Evolutionary conservation across 495 filamentous ascomycete species (phyloP).

Genomic region (Xylaria acuta): DNA sequence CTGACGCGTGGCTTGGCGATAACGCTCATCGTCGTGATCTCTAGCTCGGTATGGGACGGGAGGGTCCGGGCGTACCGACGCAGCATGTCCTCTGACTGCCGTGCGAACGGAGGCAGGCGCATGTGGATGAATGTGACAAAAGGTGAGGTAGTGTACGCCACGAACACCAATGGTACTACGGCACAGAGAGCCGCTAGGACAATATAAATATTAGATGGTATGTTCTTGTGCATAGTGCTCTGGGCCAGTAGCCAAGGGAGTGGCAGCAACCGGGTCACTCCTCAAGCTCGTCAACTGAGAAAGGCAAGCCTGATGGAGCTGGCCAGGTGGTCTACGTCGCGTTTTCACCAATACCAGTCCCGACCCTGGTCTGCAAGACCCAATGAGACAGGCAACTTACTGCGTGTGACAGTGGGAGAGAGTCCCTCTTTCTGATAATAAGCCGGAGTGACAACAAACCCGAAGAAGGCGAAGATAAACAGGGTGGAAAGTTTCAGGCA

Average conservation of each 20-base stretch:
- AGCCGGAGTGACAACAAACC: slow-evolving; percentile 64
- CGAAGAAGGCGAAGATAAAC: slow-evolving; percentile 69
- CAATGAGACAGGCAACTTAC: slow-evolving; percentile 21
- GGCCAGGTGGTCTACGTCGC: too few relatives aligned
- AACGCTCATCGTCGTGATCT: slow-evolving; percentile 74
- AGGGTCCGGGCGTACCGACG: slow-evolving; percentile 66
- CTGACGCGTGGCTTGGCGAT: slow-evolving; percentile 61
- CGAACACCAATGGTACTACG: slow-evolving; percentile 69
- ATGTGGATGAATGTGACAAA: slow-evolving; percentile 78
- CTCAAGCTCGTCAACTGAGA: too few relatives aligned
- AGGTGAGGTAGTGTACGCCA: slow-evolving; percentile 67
- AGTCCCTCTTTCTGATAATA: slow-evolving; percentile 57
- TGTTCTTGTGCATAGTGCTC: too few relatives aligned
- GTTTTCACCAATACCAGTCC: too few relatives aligned
- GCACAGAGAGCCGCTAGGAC: slow-evolving; percentile 63
- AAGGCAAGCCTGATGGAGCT: too few relatives aligned
- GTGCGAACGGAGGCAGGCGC: slow-evolving; percentile 70
- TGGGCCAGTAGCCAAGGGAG: too few relatives aligned
- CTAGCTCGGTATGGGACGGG: slow-evolving; percentile 67
- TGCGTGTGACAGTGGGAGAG: slow-evolving; percentile 32
- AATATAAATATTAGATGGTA: slow-evolving; percentile 21
- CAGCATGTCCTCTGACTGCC: slow-evolving; percentile 70
- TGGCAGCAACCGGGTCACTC: too few relatives aligned
- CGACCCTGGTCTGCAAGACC: too few relatives aligned
- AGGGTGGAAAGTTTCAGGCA: slow-evolving; percentile 73